Conservation (phyloP, 192 early-diverging fungal species). For the Mortierella claussenii region DNA sequence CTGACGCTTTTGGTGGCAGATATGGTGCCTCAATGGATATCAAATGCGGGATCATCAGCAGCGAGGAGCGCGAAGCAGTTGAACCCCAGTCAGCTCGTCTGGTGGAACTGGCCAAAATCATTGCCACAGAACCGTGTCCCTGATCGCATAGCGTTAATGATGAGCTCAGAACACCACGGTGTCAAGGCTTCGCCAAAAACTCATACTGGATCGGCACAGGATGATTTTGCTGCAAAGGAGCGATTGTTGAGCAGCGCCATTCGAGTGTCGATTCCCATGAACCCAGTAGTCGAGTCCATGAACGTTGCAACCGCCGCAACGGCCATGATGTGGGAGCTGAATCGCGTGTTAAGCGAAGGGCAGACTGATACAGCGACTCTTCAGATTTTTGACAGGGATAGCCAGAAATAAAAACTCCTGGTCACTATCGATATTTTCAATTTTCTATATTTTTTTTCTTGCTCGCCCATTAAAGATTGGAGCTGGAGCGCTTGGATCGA, state of each 20-base stretch:
- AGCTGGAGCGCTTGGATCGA: not conserved
- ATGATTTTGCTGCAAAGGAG: conserved; percentile 23
- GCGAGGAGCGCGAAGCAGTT: not conserved
- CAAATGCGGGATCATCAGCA: not conserved
- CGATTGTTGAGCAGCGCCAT: conserved; percentile 30
- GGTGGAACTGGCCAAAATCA: conserved; percentile 47
- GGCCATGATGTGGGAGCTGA: conserved; percentile 60
- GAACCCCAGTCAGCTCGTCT: conserved; percentile 17
- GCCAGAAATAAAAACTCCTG: no score
- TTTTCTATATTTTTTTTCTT: not conserved
- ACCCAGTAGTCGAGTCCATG: conserved; percentile 54
- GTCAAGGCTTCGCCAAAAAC: conserved; percentile 5
- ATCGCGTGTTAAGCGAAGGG: conserved; percentile 11
- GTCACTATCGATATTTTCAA: no score
- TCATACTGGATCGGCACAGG: not conserved
- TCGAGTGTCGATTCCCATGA: conserved; percentile 61
- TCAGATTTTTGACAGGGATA: conserved; percentile 12
- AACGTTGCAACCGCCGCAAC: conserved; percentile 57
- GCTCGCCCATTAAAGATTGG: conserved; percentile 6
- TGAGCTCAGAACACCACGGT: conserved; percentile 61
- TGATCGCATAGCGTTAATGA: conserved; percentile 47
- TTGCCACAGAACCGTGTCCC: conserved; percentile 27
- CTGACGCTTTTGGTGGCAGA: conserved; percentile 58
- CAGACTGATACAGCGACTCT: not conserved
- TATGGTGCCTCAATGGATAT: conserved; percentile 49